phyloP scores from a whole-genome alignment of 768 basidiomycete genomes.

The Psilocybe cubensis region DNA sequence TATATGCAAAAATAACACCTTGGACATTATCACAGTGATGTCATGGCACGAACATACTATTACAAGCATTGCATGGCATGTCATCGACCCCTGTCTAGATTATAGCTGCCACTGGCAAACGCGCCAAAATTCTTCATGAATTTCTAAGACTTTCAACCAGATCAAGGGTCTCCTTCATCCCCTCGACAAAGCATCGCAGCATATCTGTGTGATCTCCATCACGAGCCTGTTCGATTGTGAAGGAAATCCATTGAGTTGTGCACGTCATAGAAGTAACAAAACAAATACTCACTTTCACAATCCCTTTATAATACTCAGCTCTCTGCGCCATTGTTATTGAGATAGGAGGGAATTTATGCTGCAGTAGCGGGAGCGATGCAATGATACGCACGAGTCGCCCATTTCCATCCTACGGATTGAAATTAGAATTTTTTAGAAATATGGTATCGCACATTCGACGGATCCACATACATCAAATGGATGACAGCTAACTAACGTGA shows the following conservation, averaged over 20 bases:
- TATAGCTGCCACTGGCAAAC: too few species aligned
- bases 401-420: constrained; percentile 30
- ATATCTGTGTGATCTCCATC: constrained; percentile 26
- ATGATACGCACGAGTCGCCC: constrained; percentile 31
- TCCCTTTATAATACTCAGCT: constrained; percentile 27
- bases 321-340: constrained; percentile 25
- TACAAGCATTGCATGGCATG: too few species aligned
- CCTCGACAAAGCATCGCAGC: constrained; percentile 24
- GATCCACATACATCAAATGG: constrained; percentile 29
- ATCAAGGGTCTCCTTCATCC: constrained; percentile 23
- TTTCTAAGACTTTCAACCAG: background rate
- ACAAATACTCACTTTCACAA: constrained; percentile 21
- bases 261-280: background rate
- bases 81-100: too few species aligned
- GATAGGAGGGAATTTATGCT: constrained; percentile 32
- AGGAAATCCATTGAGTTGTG: background rate
- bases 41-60: too few species aligned
- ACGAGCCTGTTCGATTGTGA: constrained; percentile 19
- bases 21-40: too few species aligned
- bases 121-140: too few species aligned
- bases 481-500: constrained; percentile 30
- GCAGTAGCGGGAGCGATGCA: constrained; percentile 33
- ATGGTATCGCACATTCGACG: background rate
- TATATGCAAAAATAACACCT: too few species aligned
- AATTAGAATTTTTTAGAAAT: background rate